These are phyloP conservation scores for Fusarium proliferatum DNA, from an alignment of 2,329 filamentous ascomycete species.

Conservation along the genomic window DNA sequence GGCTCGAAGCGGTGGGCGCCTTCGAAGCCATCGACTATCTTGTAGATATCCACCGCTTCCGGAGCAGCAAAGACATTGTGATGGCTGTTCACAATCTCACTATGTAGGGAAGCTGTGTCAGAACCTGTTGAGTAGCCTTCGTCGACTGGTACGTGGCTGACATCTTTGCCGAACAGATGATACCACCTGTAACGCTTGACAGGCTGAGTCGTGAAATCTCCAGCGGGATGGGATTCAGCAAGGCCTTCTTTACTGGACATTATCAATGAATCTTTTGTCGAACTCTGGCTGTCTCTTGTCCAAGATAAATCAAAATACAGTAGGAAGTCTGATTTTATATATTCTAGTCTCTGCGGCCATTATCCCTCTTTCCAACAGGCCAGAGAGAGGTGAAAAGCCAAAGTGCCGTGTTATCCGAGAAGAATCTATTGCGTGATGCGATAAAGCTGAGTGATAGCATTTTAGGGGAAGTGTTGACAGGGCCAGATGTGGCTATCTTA, in stretches of 20 bases:
- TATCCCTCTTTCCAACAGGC: no score
- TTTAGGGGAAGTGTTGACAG: neutral
- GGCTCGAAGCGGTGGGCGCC: neutral
- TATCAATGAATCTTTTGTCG: neutral
- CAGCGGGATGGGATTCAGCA: neutral
- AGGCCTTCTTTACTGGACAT: neutral
- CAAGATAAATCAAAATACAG: fast-evolving
- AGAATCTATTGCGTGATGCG: neutral
- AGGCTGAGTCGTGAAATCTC: neutral
- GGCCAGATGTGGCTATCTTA: neutral
- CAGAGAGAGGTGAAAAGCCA: neutral
- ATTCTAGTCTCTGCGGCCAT: neutral
- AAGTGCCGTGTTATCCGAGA: neutral
- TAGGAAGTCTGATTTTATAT: neutral
- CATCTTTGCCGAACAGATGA: neutral
- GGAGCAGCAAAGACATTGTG: neutral
- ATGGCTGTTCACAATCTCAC: neutral
- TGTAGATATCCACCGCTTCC: neutral
- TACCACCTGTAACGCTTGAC: neutral
- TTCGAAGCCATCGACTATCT: neutral
- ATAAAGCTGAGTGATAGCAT: neutral
- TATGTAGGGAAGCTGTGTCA: neutral
- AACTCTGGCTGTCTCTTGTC: neutral
- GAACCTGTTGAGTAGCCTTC: neutral
- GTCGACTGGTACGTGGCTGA: neutral